Conservation (phyloP, 768 basidiomycete genomes). For the Rhodotorula kratochvilovae region DNA sequence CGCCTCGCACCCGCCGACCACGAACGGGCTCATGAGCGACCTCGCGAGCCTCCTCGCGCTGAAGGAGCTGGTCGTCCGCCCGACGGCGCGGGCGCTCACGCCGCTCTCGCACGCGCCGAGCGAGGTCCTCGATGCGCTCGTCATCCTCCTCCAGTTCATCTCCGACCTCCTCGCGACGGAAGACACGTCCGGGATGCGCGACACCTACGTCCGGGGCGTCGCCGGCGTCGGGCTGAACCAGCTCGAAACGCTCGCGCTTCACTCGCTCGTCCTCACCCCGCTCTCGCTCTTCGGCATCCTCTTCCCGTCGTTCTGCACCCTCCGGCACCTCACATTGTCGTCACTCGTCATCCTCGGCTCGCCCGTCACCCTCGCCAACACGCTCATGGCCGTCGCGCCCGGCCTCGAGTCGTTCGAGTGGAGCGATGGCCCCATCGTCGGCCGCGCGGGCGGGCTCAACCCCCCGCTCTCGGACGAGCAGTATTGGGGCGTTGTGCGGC, state of each 20-base stretch:
- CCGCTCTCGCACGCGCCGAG: not conserved
- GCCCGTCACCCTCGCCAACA: not conserved
- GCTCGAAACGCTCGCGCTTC: not conserved
- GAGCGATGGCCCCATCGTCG: not conserved
- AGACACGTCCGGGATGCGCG: not conserved
- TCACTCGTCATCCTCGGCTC: not conserved
- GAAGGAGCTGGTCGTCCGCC: not conserved
- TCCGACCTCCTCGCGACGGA: not conserved
- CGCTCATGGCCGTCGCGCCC: not conserved
- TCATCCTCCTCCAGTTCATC: not conserved
- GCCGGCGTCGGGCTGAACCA: not conserved
- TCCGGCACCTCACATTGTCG: not conserved
- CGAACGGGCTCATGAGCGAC: not conserved
- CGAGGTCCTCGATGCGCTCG: not conserved
- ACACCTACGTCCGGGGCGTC: not conserved
- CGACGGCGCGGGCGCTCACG: not conserved
- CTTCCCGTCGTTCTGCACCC: not conserved
- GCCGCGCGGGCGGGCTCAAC: not conserved
- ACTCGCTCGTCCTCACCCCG: constrained; percentile 1
- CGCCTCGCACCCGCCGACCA: not conserved
- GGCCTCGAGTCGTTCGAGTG: not conserved
- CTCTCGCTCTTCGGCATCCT: constrained; percentile 3
- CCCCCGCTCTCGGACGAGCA: not conserved
- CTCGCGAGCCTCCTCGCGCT: not conserved
- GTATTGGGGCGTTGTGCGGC: not conserved